Evolutionary conservation across 208 protist species (phyloP).

Genomic region (Wallacemonas sp.): DNA sequence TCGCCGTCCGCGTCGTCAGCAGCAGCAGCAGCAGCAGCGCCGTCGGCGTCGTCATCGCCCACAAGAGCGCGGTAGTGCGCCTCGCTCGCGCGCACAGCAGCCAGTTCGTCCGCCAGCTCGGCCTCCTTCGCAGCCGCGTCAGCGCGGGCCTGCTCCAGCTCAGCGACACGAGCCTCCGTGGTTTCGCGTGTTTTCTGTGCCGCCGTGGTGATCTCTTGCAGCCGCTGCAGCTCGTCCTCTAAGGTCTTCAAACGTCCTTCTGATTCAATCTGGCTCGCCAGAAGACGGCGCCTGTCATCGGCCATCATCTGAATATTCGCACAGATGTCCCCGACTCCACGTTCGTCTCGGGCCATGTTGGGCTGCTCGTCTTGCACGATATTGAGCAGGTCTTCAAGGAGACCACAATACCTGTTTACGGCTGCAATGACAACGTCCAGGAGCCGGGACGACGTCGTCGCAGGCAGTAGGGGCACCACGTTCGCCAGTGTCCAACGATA

Average conservation of each 20-base stretch:
- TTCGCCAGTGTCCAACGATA: constrained; percentile 38
- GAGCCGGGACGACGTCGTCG: constrained; percentile 25
- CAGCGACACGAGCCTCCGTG: too few species aligned
- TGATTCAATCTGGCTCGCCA: neutral
- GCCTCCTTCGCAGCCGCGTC: constrained; percentile 6
- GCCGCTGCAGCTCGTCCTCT: neutral
- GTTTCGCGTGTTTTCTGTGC: neutral
- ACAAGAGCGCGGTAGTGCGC: constrained; percentile 19
- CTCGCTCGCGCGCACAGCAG: constrained; percentile 11
- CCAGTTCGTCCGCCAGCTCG: constrained; percentile 17
- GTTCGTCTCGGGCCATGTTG: too few species aligned
- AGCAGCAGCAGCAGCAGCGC: neutral
- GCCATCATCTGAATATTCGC: neutral
- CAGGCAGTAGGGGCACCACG: constrained; percentile 36
- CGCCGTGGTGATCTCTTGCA: neutral
- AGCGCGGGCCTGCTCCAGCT: neutral
- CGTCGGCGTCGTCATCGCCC: constrained; percentile 11
- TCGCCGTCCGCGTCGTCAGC: too few species aligned
- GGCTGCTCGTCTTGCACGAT: too few species aligned
- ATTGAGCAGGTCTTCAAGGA: constrained; percentile 12
- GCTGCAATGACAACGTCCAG: constrained; percentile 40
- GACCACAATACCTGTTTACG: constrained; percentile 26
- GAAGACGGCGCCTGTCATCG: neutral
- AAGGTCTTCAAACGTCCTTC: too few species aligned
- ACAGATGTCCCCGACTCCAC: too few species aligned